phyloP scores from a whole-genome alignment of 2,329 filamentous ascomycete species.

The Shiraia bambusicola region DNA sequence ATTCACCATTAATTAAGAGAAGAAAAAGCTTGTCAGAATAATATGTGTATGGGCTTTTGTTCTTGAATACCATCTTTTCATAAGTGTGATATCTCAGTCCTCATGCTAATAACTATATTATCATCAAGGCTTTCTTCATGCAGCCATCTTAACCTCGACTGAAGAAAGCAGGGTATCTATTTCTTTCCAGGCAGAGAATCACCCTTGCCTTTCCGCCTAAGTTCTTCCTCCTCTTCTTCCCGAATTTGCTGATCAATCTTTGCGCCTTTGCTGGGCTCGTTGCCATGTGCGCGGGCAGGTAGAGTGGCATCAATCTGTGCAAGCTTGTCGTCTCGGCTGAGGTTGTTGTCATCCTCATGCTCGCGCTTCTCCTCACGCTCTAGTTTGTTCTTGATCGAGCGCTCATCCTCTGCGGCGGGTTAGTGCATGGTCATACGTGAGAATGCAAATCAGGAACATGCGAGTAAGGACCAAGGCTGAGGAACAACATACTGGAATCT shows the following conservation, averaged over 20 bases:
- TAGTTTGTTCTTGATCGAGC: constrained; percentile 70
- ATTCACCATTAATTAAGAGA: not conserved
- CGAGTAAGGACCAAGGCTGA: not conserved
- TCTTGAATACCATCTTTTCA: not conserved
- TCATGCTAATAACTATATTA: not conserved
- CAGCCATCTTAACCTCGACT: not conserved
- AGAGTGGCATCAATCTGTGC: constrained; percentile 62
- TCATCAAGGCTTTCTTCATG: not conserved
- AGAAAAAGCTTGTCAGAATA: too few relatives aligned
- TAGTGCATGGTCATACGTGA: not conserved
- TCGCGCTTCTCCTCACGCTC: constrained; percentile 61
- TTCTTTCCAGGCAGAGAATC: constrained; percentile 3
- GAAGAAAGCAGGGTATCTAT: constrained; percentile 13
- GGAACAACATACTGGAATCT: constrained; percentile 67
- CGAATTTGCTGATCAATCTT: constrained; percentile 69
- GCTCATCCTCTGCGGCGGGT: constrained; percentile 62
- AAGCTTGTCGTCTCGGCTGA: constrained; percentile 39
- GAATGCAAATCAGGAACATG: not conserved
- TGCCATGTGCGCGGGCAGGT: constrained; percentile 65
- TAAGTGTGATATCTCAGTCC: not conserved
- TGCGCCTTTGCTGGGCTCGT: constrained; percentile 71
- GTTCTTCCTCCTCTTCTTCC: constrained; percentile 66
- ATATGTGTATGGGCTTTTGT: too few relatives aligned
- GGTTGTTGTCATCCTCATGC: constrained; percentile 30
- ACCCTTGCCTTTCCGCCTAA: constrained; percentile 61